These are phyloP conservation scores for Arthrobotrys entomopaga DNA, from an alignment of 2,329 filamentous ascomycete species.

Conservation along the genomic window DNA sequence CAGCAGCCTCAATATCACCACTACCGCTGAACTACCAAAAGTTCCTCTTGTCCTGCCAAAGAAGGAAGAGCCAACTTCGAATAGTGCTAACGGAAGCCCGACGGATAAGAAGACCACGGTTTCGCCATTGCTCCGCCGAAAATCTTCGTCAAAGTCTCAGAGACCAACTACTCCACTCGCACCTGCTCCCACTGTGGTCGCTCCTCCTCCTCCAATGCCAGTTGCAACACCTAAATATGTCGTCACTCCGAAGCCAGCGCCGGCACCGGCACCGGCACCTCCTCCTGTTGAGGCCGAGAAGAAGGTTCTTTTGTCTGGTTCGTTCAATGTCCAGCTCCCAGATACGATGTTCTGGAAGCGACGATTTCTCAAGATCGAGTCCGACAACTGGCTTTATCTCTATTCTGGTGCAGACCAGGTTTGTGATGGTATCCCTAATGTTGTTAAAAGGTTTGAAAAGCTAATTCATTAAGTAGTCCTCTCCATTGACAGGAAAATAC, in stretches of 20 bases:
- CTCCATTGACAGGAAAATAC: constrained; percentile 78
- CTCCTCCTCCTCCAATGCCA: constrained; percentile 61
- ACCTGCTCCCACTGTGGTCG: constrained; percentile 53
- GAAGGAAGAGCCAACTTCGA: constrained; percentile 28
- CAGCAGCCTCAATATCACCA: constrained; percentile 46
- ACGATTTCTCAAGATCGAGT: constrained; percentile 85
- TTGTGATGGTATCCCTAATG: constrained; percentile 42
- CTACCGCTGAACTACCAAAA: constrained; percentile 33
- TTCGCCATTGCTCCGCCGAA: constrained; percentile 42
- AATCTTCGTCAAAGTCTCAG: constrained; percentile 40
- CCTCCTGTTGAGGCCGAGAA: constrained; percentile 76
- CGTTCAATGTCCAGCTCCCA: constrained; percentile 93
- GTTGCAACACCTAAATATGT: constrained; percentile 76
- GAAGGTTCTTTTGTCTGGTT: constrained; percentile 57
- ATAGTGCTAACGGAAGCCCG: constrained; percentile 29
- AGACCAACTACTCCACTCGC: constrained; percentile 28
- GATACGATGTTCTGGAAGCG: constrained; percentile 97
- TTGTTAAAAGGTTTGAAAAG: constrained; percentile 53
- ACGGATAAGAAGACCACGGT: constrained; percentile 46
- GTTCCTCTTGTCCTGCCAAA: not conserved
- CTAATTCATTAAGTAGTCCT: constrained; percentile 63
- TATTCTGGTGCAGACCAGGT: constrained; percentile 74
- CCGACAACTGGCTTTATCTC: constrained; percentile 82
- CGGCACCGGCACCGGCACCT: constrained; percentile 65
- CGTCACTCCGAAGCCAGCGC: constrained; percentile 68